Percentiles rank a stretch among this genome's conserved stretches.
These are phyloP conservation scores for Ophiostoma sp. DNA, from an alignment of 2,329 filamentous ascomycete genomes.

Conservation along the genomic window DNA sequence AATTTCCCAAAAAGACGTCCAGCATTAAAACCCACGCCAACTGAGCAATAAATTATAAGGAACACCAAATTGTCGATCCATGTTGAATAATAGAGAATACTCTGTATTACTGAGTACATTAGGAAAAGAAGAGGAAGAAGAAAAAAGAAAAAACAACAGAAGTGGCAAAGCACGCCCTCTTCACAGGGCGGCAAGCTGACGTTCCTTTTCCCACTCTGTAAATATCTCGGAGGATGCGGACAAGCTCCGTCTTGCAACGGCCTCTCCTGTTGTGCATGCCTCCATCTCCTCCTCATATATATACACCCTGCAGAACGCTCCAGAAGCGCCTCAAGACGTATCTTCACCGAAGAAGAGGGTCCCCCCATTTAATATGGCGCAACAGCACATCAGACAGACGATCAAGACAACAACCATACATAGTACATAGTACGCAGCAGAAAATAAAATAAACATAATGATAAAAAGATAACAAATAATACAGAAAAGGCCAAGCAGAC, in stretches of 20 bases:
- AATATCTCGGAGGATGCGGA: neutral
- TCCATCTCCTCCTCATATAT: neutral
- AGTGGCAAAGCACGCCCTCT: neutral
- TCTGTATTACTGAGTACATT: no score
- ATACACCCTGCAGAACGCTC: constrained; percentile 3
- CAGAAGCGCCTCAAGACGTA: neutral
- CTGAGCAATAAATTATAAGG: neutral
- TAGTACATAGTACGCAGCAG: neutral
- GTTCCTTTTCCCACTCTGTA: no score
- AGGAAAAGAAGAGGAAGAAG: neutral
- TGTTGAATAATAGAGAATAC: no score
- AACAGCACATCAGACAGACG: constrained; percentile 7
- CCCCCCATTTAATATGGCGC: constrained; percentile 7
- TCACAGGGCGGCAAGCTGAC: neutral
- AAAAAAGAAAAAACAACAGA: neutral
- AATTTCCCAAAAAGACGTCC: neutral
- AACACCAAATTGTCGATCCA: neutral
- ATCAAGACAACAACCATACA: neutral
- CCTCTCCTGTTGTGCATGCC: neutral
- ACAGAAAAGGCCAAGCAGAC: neutral
- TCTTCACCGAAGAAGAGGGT: constrained; percentile 14
- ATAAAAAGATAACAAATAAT: neutral
- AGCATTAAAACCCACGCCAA: neutral
- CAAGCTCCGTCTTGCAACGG: neutral
- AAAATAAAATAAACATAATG: neutral